phyloP scores from a whole-genome alignment of 2,329 filamentous ascomycete genomes.

The Dothiorella sarmentorum region DNA sequence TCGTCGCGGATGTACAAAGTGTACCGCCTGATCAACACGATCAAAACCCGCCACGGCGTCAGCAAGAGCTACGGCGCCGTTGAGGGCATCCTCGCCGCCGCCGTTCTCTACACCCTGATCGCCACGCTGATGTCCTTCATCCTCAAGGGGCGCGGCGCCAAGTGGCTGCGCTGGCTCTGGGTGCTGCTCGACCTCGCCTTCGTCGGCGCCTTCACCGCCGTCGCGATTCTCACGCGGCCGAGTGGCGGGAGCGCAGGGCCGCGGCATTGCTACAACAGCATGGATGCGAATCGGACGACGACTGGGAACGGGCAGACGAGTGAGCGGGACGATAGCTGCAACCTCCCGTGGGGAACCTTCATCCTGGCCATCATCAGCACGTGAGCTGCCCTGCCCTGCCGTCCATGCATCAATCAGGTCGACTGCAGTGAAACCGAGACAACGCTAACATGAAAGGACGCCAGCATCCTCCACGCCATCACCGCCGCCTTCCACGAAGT shows the following conservation, averaged over 20 bases:
- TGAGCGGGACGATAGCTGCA: conserved; percentile 32
- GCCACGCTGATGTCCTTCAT: conserved; percentile 34
- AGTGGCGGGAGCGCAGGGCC: conserved; percentile 34
- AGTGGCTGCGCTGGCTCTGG: conserved; percentile 39
- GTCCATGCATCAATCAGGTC: neutral
- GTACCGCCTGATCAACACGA: conserved; percentile 36
- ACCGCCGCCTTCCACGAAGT: conserved; percentile 43
- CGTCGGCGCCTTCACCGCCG: conserved; percentile 38
- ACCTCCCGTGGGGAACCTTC: conserved; percentile 44
- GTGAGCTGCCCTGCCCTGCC: conserved; percentile 31
- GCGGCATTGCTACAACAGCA: conserved; percentile 29
- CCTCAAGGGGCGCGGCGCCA: conserved; percentile 32
- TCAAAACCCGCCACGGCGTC: conserved; percentile 29
- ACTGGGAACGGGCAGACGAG: conserved; percentile 21
- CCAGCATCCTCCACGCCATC: conserved; percentile 42
- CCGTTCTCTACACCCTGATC: conserved; percentile 43
- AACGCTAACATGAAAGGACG: too few species aligned
- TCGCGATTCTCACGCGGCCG: conserved; percentile 41
- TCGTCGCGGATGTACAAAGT: conserved; percentile 41
- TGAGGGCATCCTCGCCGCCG: conserved; percentile 46
- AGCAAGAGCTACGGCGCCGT: conserved; percentile 39
- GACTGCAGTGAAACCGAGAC: too few species aligned
- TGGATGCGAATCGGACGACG: neutral
- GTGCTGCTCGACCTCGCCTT: conserved; percentile 37
- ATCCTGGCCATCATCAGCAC: conserved; percentile 45